Percentiles rank a stretch among this genome's conserved stretches.
phyloP scores from a whole-genome alignment of 2,329 filamentous ascomycete genomes.

The Hypoxylon sp. region DNA sequence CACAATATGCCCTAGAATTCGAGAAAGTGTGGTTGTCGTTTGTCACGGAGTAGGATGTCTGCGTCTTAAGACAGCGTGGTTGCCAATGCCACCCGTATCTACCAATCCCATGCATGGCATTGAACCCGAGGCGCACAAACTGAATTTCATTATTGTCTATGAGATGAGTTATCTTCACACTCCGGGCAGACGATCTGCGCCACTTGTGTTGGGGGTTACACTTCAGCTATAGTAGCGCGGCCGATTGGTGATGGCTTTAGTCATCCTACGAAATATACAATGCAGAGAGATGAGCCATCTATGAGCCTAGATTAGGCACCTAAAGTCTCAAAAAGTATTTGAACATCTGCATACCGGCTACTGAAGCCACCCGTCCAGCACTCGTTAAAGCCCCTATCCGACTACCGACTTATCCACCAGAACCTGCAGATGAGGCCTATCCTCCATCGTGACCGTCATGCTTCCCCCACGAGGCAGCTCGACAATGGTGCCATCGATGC shows the following conservation, averaged over 20 bases:
- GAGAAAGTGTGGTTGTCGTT: slow-evolving; percentile 88
- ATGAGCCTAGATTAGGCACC: too few relatives aligned
- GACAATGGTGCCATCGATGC: slow-evolving; percentile 91
- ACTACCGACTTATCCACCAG: slow-evolving; percentile 50
- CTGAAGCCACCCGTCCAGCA: too few relatives aligned
- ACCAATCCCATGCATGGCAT: slow-evolving; percentile 81
- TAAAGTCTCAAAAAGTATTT: too few relatives aligned
- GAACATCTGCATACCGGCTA: too few relatives aligned
- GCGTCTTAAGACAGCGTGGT: slow-evolving; percentile 73
- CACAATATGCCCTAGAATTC: slow-evolving; percentile 85
- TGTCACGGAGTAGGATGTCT: slow-evolving; percentile 83
- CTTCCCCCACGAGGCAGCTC: slow-evolving; percentile 73
- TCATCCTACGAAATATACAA: background rate
- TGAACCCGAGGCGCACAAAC: slow-evolving; percentile 66
- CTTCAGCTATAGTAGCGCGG: slow-evolving; percentile 32
- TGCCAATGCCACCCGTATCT: slow-evolving; percentile 73
- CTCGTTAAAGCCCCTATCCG: background rate
- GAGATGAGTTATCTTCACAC: too few relatives aligned
- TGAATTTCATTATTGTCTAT: too few relatives aligned
- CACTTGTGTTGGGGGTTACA: slow-evolving; percentile 7
- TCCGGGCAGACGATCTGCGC: too few relatives aligned
- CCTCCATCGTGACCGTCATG: slow-evolving; percentile 68
- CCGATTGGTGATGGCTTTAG: slow-evolving; percentile 46
- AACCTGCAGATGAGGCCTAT: slow-evolving; percentile 52
- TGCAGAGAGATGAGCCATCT: too few relatives aligned